Conservation (phyloP, 164 flowering plant genomes). For the Akebia trifoliata region DNA sequence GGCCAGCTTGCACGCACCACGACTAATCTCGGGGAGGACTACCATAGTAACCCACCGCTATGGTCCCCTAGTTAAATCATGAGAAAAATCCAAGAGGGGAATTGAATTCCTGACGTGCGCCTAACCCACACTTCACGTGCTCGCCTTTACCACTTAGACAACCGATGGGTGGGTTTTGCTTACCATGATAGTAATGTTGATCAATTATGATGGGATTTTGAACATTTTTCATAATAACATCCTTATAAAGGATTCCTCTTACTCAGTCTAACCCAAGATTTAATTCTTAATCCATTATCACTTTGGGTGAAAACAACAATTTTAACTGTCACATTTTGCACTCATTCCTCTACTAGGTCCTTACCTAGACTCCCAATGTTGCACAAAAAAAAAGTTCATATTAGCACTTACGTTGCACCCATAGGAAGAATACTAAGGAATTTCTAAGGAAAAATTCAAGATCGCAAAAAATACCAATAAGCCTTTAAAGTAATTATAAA, state of each 20-base stretch:
- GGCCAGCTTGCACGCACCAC: too few relatives aligned
- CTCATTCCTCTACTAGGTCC: not conserved
- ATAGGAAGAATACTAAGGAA: too few relatives aligned
- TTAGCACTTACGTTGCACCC: not conserved
- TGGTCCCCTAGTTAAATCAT: too few relatives aligned
- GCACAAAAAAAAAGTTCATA: not conserved
- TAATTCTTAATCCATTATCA: conserved; percentile 6
- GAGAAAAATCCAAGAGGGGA: too few relatives aligned
- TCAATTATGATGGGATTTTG: conserved; percentile 18
- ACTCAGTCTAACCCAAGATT: conserved; percentile 6
- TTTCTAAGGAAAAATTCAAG: too few relatives aligned
- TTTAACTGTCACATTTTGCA: conserved; percentile 12
- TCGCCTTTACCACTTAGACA: too few relatives aligned
- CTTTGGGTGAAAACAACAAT: conserved; percentile 5
- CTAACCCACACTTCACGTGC: too few relatives aligned
- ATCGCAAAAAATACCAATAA: not conserved
- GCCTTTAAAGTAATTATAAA: not conserved
- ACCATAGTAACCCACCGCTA: too few relatives aligned
- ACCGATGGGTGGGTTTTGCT: too few relatives aligned
- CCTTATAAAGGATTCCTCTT: not conserved
- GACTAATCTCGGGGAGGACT: too few relatives aligned
- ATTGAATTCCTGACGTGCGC: too few relatives aligned
- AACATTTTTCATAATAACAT: conserved; percentile 4
- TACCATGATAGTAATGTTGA: too few relatives aligned
- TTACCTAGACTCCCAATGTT: conserved; percentile 10